phyloP scores from a whole-genome alignment of 2,329 filamentous ascomycete species.

The Phialophora verrucosa region DNA sequence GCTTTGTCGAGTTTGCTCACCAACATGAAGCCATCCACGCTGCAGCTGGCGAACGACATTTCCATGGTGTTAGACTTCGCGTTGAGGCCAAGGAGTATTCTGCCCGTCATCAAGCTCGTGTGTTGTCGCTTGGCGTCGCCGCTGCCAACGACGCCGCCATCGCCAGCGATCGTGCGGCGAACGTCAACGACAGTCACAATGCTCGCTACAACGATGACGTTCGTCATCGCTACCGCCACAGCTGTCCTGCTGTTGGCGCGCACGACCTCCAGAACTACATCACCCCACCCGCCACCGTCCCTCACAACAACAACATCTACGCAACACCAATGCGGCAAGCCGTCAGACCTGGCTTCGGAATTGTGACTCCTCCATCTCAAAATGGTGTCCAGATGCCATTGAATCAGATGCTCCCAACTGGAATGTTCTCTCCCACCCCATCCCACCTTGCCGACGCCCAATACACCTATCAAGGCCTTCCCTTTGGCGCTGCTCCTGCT shows the following conservation, averaged over 20 bases:
- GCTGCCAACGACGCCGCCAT: neutral
- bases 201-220: conserved; percentile 3
- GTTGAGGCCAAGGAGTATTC: conserved; percentile 40
- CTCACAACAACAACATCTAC: conserved; percentile 22
- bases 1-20: conserved; percentile 36
- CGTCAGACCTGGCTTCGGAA: conserved; percentile 5
- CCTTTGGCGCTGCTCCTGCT: conserved; percentile 1
- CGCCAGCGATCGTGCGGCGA: neutral
- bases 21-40: conserved; percentile 35
- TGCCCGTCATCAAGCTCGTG: conserved; percentile 13
- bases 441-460: conserved; percentile 4
- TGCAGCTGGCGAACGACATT: conserved; percentile 22
- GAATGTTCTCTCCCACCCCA: conserved; percentile 25
- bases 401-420: conserved; percentile 22
- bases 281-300: conserved; percentile 7
- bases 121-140: neutral
- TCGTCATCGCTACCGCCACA: conserved; percentile 1
- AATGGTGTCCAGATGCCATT: conserved; percentile 7
- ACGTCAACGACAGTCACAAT: neutral
- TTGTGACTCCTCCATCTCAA: conserved; percentile 21
- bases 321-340: conserved; percentile 14
- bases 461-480: neutral
- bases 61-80: conserved; percentile 33
- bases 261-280: neutral
- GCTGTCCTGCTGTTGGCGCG: neutral